Base-by-base conservation (phyloP, 2,329 filamentous ascomycete species). In the Harringtonia lauricola region DNA sequence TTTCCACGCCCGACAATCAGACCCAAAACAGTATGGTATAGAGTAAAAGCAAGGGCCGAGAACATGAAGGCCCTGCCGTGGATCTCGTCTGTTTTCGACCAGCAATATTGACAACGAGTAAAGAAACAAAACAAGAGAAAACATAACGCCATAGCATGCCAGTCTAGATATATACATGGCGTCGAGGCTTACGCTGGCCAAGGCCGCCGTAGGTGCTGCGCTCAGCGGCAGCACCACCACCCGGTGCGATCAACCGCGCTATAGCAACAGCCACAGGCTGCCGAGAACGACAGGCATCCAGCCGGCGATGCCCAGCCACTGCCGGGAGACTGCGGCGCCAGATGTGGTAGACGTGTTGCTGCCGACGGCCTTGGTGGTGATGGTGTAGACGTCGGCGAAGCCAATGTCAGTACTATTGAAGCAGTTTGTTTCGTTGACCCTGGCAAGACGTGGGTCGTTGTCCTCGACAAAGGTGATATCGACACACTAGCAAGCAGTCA, bases 381-480 rank as follows among this genome's bases (percentile, higher is more conserved):
- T 72, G 47, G 82, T 79, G 68, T 87, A 95, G 51, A 95, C 69
- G 51, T 81, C 72, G 43, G 84, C 74, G 67, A 92, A 89, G 50
- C 75, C 74, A 53, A 95, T 79, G 44, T 86, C 70, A 37, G 75
- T 79, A 47, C 81, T 86, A 68, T 96, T 96, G 71, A 83, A 88
- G 71, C 90, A 96, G 65, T 95, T 95, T 14, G 77, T 72, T 47
- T 72, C 68, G 58, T 84, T 94, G 52, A 95, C 85, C 52, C 82
- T 69, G 44, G 68, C 68, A 40, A 94, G 79, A 37, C 64, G 66
- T 33, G 63, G 50, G 58, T 94, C 83, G 55, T 78, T 67, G 21
- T 85, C 84, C 2, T 88, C 84, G 39, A 82, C 86, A 54, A 96
- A 94, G 38, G 83, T 90, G 55, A 96, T 94, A 58, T 96, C 90